Conservation (phyloP, 169 alveolate genomes). For the Cryptosporidium sp. region DNA sequence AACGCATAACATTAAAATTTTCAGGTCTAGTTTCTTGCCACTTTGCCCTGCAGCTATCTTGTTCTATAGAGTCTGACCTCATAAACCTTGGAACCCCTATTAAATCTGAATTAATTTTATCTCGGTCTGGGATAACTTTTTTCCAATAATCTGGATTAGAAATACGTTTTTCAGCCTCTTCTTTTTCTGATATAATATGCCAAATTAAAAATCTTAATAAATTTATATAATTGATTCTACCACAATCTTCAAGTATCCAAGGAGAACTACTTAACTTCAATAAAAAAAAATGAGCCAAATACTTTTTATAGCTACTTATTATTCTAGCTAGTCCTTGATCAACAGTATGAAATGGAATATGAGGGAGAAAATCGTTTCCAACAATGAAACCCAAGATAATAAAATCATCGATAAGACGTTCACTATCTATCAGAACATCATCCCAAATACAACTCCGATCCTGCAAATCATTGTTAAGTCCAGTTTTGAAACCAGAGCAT, state of each 20-base stretch:
- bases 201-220: slow-evolving; percentile 76
- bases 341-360: slow-evolving; percentile 88
- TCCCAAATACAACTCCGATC: not conserved
- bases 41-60: slow-evolving; percentile 10
- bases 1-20: slow-evolving; percentile 51
- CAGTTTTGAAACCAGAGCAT: not conserved
- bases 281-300: slow-evolving; percentile 77
- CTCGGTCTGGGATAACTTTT: slow-evolving; percentile 22
- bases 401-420: slow-evolving; percentile 91
- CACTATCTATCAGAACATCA: slow-evolving; percentile 25
- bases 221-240: slow-evolving; percentile 78
- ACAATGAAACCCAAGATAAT: slow-evolving; percentile 93
- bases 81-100: slow-evolving; percentile 33
- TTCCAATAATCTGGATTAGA: slow-evolving; percentile 66
- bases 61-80: slow-evolving; percentile 18
- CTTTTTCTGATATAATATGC: slow-evolving; percentile 82
- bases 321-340: slow-evolving; percentile 91
- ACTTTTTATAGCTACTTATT: slow-evolving; percentile 82
- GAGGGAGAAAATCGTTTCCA: slow-evolving; percentile 97
- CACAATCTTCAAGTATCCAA: slow-evolving; percentile 81
- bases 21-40: slow-evolving; percentile 43
- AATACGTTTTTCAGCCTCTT: slow-evolving; percentile 79
- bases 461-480: not conserved
- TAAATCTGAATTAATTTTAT: slow-evolving; percentile 6
- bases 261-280: slow-evolving; percentile 38